phyloP scores from a whole-genome alignment of 2,329 filamentous ascomycete species.

The Ceratocystis destructans region DNA sequence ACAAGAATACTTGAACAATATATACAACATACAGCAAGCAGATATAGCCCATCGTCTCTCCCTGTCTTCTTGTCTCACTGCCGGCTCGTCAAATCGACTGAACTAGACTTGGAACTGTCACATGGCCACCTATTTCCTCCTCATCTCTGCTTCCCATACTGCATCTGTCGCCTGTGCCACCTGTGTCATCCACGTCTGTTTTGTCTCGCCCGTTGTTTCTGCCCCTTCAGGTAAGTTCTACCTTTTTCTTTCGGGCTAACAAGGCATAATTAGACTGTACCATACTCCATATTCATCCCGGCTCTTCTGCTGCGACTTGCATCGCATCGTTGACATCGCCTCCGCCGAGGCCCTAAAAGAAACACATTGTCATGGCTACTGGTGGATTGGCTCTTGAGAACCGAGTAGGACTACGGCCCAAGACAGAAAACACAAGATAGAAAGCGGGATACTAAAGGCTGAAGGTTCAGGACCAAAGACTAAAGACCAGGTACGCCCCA shows the following conservation, averaged over 20 bases:
- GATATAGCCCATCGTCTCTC: not conserved
- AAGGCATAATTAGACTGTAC: not conserved
- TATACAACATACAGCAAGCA: not conserved
- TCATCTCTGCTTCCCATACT: too few relatives aligned
- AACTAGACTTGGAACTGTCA: not conserved
- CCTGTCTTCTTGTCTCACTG: not conserved
- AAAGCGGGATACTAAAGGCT: too few relatives aligned
- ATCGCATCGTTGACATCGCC: too few relatives aligned
- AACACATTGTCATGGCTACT: too few relatives aligned
- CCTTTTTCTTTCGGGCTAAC: not conserved
- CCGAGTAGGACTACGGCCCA: too few relatives aligned
- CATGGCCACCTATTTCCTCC: too few relatives aligned
- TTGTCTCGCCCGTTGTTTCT: not conserved
- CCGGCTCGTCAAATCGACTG: not conserved
- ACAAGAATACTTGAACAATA: not conserved
- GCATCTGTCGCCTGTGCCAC: too few relatives aligned
- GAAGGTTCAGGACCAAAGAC: not conserved
- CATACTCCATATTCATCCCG: not conserved
- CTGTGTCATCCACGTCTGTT: too few relatives aligned
- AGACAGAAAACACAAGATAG: too few relatives aligned
- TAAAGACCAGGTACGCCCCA: not conserved
- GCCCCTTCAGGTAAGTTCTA: not conserved
- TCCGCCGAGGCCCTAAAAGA: too few relatives aligned
- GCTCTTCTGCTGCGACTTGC: not conserved
- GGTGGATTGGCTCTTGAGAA: too few relatives aligned